Evolutionary conservation across 1,139 yeast genomes (phyloP).

Genomic region (Diutina rugosa): DNA sequence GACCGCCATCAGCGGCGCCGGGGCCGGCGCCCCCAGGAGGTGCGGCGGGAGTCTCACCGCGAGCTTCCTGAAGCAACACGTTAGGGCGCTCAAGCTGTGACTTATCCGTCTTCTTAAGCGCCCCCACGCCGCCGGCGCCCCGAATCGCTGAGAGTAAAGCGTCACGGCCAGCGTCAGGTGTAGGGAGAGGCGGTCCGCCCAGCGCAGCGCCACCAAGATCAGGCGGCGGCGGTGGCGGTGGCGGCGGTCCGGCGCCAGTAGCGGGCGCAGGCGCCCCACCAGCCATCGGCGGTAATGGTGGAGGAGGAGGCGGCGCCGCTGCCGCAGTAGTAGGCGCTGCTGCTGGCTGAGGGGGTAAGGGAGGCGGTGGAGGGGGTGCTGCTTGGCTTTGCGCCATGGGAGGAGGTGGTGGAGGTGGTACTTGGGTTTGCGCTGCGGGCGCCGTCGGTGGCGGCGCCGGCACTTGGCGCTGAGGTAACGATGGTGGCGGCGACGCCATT

Average conservation of each 20-base stretch:
- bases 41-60: conserved; percentile 33
- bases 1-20: conserved; percentile 27
- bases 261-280: conserved; percentile 9
- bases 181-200: conserved; percentile 11
- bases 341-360: conserved; percentile 10
- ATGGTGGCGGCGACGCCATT: conserved; percentile 5
- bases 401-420: conserved; percentile 5
- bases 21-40: conserved; percentile 19
- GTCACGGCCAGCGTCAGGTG: conserved; percentile 53
- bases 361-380: not conserved
- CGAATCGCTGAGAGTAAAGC: conserved; percentile 82
- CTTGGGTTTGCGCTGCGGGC: conserved; percentile 4
- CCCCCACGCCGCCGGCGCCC: conserved; percentile 50
- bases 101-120: conserved; percentile 69
- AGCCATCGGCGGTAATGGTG: conserved; percentile 10
- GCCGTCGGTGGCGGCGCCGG: conserved; percentile 9
- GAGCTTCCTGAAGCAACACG: conserved; percentile 56
- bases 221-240: conserved; percentile 18
- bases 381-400: conserved; percentile 2
- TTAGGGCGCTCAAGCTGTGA: conserved; percentile 71
- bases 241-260: conserved; percentile 12
- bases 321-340: not conserved
- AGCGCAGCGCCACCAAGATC: conserved; percentile 6
- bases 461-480: not conserved
- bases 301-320: not conserved